A percentile compares a stretch with the other conserved stretches of the same genome.
These are phyloP conservation scores for Epichloe coenophiala DNA, from an alignment of 2,329 filamentous ascomycete genomes.

Conservation along the genomic window DNA sequence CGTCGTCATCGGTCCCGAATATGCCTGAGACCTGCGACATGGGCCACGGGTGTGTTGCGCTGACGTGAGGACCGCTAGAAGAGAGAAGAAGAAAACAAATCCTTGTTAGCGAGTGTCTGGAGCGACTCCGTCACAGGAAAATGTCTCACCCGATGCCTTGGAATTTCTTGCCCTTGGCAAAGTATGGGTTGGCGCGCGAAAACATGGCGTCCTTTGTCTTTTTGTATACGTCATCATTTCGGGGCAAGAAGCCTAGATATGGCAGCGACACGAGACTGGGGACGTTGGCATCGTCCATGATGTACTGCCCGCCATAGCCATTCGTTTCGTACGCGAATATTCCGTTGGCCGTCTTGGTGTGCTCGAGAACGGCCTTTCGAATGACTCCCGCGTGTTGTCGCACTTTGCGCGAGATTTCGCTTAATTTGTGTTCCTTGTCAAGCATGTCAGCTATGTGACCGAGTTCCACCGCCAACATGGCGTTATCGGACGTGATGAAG, in stretches of 20 bases:
- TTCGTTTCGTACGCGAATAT: conserved; percentile 70
- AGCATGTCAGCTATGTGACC: conserved; percentile 48
- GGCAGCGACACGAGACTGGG: conserved; percentile 53
- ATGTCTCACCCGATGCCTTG: conserved; percentile 14
- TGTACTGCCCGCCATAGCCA: conserved; percentile 51
- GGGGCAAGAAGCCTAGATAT: conserved; percentile 45
- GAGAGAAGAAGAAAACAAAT: neutral
- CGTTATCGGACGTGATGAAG: conserved; percentile 31
- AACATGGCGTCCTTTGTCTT: conserved; percentile 72
- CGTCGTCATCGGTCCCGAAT: conserved; percentile 29
- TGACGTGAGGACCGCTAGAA: conserved; percentile 48
- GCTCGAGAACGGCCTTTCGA: conserved; percentile 50
- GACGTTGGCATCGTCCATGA: conserved; percentile 64
- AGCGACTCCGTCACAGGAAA: neutral
- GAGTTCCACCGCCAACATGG: conserved; percentile 38
- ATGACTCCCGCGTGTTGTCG: conserved; percentile 39
- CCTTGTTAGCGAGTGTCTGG: neutral
- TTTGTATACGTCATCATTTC: conserved; percentile 53
- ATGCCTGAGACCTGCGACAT: conserved; percentile 42
- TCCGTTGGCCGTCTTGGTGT: conserved; percentile 29
- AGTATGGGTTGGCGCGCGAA: conserved; percentile 67
- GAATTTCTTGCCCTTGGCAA: conserved; percentile 18
- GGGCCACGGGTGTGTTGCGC: conserved; percentile 42
- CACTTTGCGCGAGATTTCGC: conserved; percentile 44
- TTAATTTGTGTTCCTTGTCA: conserved; percentile 50